phyloP scores from a whole-genome alignment of 2,329 filamentous ascomycete genomes.

The Amesomyces nigricolor region DNA sequence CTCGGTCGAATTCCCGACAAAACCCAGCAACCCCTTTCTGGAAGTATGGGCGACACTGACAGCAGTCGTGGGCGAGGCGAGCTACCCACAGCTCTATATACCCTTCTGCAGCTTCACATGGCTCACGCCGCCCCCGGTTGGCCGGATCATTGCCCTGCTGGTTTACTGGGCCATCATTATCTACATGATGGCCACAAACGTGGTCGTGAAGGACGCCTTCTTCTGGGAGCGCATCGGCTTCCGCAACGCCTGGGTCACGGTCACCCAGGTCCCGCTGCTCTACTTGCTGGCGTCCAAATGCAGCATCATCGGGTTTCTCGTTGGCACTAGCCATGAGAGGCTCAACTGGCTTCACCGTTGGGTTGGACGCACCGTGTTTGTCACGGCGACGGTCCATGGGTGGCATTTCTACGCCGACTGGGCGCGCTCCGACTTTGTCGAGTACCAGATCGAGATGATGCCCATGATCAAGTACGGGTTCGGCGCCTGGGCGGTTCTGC shows the following conservation, averaged over 20 bases:
- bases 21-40: slow-evolving; percentile 40
- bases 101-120: slow-evolving; percentile 44
- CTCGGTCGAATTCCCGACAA: slow-evolving; percentile 46
- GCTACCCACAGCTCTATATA: slow-evolving; percentile 51
- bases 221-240: slow-evolving; percentile 62
- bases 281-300: slow-evolving; percentile 58
- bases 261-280: slow-evolving; percentile 59
- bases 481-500: slow-evolving; percentile 58
- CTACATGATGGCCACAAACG: slow-evolving; percentile 50
- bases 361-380: slow-evolving; percentile 62
- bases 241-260: slow-evolving; percentile 61
- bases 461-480: slow-evolving; percentile 62
- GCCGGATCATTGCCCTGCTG: slow-evolving; percentile 48
- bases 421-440: slow-evolving; percentile 53
- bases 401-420: slow-evolving; percentile 64
- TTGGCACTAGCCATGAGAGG: slow-evolving; percentile 61
- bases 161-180: slow-evolving; percentile 55
- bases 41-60: slow-evolving; percentile 55
- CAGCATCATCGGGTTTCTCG: slow-evolving; percentile 53
- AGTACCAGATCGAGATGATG: slow-evolving; percentile 55
- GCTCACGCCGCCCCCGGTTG: slow-evolving; percentile 53
- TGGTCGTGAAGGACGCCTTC: slow-evolving; percentile 46
- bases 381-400: slow-evolving; percentile 64
- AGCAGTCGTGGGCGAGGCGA: slow-evolving; percentile 50
- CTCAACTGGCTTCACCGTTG: slow-evolving; percentile 71